Evolutionary conservation across 2,329 filamentous ascomycete species (phyloP).

Genomic region (Talaromyces sp.): DNA sequence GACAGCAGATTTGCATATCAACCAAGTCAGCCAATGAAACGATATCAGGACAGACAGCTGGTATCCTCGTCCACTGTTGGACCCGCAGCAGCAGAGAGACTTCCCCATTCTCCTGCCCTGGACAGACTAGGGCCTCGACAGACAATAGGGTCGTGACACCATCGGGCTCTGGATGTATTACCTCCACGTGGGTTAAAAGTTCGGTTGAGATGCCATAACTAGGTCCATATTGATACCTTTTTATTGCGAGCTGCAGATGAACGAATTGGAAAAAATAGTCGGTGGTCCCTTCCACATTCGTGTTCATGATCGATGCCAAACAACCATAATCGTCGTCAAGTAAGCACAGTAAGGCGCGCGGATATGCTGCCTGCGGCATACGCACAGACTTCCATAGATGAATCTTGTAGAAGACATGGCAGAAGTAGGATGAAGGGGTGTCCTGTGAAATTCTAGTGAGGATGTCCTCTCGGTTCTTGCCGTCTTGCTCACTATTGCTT

Average conservation of each 20-base stretch:
- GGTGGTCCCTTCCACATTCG: neutral
- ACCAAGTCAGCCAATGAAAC: neutral
- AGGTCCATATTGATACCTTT: constrained; percentile 1
- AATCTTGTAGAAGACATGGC: neutral
- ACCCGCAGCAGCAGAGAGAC: constrained; percentile 1
- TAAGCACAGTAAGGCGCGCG: neutral
- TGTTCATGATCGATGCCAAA: neutral
- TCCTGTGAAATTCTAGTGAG: constrained; percentile 4
- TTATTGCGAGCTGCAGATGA: constrained; percentile 7
- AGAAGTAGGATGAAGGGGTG: constrained; percentile 1
- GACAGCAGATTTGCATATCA: neutral
- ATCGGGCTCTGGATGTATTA: neutral
- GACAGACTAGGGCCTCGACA: constrained; percentile 6
- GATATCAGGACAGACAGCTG: constrained; percentile 18
- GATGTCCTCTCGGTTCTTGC: neutral
- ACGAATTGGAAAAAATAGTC: constrained; percentile 1
- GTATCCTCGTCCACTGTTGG: constrained; percentile 3
- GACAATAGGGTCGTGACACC: neutral
- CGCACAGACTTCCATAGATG: neutral
- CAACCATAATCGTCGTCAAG: neutral
- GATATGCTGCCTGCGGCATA: neutral
- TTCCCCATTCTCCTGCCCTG: neutral
- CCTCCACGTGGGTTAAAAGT: constrained; percentile 1
- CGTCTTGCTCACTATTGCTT: neutral
- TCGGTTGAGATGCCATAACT: constrained; percentile 1